phyloP scores from a whole-genome alignment of 164 flowering plant species.

The Macadamia tetraphylla region DNA sequence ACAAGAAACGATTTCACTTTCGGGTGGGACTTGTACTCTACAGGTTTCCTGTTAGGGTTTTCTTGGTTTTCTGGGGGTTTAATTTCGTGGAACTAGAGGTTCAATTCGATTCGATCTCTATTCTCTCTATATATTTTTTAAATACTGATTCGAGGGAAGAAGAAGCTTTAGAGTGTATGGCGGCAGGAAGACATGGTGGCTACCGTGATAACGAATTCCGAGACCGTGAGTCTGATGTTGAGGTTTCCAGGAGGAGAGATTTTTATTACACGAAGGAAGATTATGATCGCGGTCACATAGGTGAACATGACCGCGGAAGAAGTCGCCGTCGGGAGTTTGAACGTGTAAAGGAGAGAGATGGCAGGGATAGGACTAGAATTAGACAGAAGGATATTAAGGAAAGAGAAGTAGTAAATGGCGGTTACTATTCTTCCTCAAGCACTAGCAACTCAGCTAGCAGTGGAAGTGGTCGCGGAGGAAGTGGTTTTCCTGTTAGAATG shows the following conservation, averaged over 20 bases:
- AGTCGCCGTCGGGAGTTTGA: slow-evolving; percentile 16
- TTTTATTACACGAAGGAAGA: slow-evolving; percentile 39
- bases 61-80: slow-evolving; percentile 6
- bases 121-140: neutral
- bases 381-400: slow-evolving; percentile 42
- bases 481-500: slow-evolving; percentile 27
- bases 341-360: slow-evolving; percentile 17
- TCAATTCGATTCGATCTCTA: neutral
- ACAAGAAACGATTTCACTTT: neutral
- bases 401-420: slow-evolving; percentile 41
- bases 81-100: slow-evolving; percentile 6
- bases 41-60: slow-evolving; percentile 4
- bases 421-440: slow-evolving; percentile 37
- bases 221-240: slow-evolving; percentile 44
- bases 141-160: neutral
- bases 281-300: slow-evolving; percentile 24
- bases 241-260: slow-evolving; percentile 31
- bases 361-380: slow-evolving; percentile 26
- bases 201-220: slow-evolving; percentile 47
- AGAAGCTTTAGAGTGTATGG: slow-evolving; percentile 39
- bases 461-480: slow-evolving; percentile 28
- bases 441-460: slow-evolving; percentile 47
- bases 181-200: slow-evolving; percentile 69
- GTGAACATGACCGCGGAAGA: slow-evolving; percentile 20
- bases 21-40: no score